Conservation (phyloP, 805 yeast genomes). For the Lipomyces yamadae region DNA sequence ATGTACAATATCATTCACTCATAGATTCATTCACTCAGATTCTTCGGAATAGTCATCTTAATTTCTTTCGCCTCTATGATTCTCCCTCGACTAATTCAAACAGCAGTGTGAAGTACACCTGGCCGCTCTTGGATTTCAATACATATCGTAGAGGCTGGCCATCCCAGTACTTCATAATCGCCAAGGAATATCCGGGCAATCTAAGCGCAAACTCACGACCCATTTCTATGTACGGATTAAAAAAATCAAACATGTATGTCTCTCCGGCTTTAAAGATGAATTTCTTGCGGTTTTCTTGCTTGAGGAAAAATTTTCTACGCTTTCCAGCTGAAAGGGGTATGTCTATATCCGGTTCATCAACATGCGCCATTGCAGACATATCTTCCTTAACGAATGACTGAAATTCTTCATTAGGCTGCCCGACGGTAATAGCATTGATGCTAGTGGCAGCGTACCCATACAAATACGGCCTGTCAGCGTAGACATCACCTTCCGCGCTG, state of each 20-base stretch:
- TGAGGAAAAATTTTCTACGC: slow-evolving; percentile 55
- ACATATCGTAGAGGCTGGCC: slow-evolving; percentile 48
- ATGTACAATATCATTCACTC: not conserved
- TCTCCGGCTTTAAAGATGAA: slow-evolving; percentile 51
- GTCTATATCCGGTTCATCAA: not conserved
- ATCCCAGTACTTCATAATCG: slow-evolving; percentile 47
- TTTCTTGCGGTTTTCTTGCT: slow-evolving; percentile 47
- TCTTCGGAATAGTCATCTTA: not conserved
- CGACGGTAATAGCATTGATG: slow-evolving; percentile 54
- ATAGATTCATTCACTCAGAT: not conserved
- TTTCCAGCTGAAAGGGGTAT: slow-evolving; percentile 40
- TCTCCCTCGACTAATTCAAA: slow-evolving; percentile 36
- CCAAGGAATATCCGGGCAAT: slow-evolving; percentile 55
- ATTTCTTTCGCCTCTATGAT: not conserved
- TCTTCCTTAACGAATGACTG: slow-evolving; percentile 27
- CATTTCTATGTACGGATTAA: slow-evolving; percentile 57
- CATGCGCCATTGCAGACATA: slow-evolving; percentile 3
- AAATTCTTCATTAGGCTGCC: slow-evolving; percentile 1
- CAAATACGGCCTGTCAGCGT: slow-evolving; percentile 63
- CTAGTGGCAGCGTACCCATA: slow-evolving; percentile 67
- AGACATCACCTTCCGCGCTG: slow-evolving; percentile 66
- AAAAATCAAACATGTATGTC: slow-evolving; percentile 57
- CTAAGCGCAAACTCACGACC: slow-evolving; percentile 56
- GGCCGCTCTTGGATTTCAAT: slow-evolving; percentile 41
- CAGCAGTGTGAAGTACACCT: slow-evolving; percentile 41